A percentile compares a stretch with the other conserved stretches of the same genome.
These are phyloP conservation scores for Craterostigma plantagineum DNA, from an alignment of 257 asterid species.

Conservation along the genomic window DNA sequence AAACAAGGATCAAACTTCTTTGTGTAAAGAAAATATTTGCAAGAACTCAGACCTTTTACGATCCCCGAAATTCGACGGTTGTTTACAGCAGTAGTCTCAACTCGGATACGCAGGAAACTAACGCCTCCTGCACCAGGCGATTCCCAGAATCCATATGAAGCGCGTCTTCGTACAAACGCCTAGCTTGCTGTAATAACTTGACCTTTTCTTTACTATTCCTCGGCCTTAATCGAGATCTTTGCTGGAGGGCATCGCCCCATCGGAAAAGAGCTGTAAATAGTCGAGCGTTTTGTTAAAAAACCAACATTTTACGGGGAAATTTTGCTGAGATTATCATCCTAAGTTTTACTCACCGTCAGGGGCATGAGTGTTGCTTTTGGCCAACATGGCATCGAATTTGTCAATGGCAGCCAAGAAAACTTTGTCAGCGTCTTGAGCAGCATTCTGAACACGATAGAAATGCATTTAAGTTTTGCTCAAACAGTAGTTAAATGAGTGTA, in stretches of 20 bases:
- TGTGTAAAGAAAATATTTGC: too few relatives aligned
- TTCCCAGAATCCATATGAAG: conserved; percentile 57
- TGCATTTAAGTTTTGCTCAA: too few relatives aligned
- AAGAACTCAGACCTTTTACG: too few relatives aligned
- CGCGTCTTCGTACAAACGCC: conserved; percentile 69
- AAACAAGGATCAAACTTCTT: too few relatives aligned
- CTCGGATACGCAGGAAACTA: conserved; percentile 62
- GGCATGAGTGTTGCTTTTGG: conserved; percentile 58
- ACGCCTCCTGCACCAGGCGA: conserved; percentile 35
- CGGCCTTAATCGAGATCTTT: conserved; percentile 66
- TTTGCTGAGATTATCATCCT: too few relatives aligned
- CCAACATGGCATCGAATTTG: conserved; percentile 85
- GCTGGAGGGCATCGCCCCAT: conserved; percentile 84
- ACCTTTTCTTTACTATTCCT: conserved; percentile 61
- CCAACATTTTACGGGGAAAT: too few relatives aligned
- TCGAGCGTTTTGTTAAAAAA: too few relatives aligned
- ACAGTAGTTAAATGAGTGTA: too few relatives aligned
- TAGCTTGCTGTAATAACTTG: conserved; percentile 76
- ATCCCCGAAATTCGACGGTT: too few relatives aligned
- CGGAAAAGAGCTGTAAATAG: conserved; percentile 65
- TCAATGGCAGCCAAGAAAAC: conserved; percentile 88
- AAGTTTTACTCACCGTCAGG: conserved; percentile 29
- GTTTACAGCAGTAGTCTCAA: conserved; percentile 5
- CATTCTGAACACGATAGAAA: too few relatives aligned
- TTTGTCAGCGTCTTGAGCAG: conserved; percentile 46